Base-by-base conservation (phyloP, 2,329 filamentous ascomycete species). In the Epichloe hybrida region DNA sequence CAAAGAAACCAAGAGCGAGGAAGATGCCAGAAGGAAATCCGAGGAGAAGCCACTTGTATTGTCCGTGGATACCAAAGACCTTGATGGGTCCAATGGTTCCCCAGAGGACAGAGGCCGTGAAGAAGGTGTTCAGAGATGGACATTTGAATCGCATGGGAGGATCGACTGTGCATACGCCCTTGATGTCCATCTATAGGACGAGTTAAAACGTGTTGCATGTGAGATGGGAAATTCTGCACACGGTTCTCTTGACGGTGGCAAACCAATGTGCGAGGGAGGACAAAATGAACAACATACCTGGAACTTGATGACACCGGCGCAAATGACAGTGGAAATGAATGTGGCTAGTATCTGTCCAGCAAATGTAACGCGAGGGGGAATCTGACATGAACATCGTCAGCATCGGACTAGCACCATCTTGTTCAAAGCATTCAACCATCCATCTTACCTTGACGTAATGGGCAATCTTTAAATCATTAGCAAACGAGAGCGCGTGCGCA, bases 361-460 rank as follows among this genome's bases (percentile, higher is more conserved):
- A 46, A 69, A 69, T 1, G 64, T 66, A 49, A 65, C 57, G 1
- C 66, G 60, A 3, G 65, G 66, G 66, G 66, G 64, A 48, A 69
- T 62, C 59, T 54, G 31, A n/a, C 20, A 3, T 13, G 3, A 15
- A 35, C 34, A 9, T 12, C 6, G 8, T 21, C 31, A 34, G 21
- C 4, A 20, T 36, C 7, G 2, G 8, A 31, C 7, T 3, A 31
- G 27, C 7, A 9, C 8, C 27, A 9, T 31, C 27, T 31, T 31
- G 8, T 31, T 31, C 27, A 9, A 31, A 31, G n/a, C 15, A 15
- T 41, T 23, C 9, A 13, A 20, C 39, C 11, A 21, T 23, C 39
- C 17, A 21, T 23, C 20, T 23, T 31, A 46, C 52, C 50, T 76
- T 76, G 58, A 76, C 68, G 57, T 75, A 75, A 51, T 68, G 66